Base-by-base conservation (phyloP, 1,284 basidiomycete genomes). In the Apiotrichum akiyoshidainum region DNA sequence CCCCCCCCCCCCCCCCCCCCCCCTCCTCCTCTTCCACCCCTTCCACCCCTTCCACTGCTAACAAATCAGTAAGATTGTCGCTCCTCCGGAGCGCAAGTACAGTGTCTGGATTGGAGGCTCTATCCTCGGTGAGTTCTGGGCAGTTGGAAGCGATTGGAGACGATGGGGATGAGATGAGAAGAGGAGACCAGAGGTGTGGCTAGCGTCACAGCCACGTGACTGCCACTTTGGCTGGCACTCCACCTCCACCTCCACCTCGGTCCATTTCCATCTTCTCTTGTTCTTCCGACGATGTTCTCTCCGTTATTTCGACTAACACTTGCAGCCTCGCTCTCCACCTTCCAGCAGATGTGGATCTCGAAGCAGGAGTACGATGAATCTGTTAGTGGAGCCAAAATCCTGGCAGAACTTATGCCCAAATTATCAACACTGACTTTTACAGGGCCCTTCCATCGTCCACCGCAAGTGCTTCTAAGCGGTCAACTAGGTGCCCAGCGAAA, bases 61-160 rank as follows among this genome's bases (percentile, higher is more conserved):
- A 60, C 46, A 9, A 5, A 4, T 13, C 31, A 47, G 31, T 47
- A n/a, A n/a, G n/a, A n/a, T n/a, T n/a, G n/a, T n/a, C n/a, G n/a
- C n/a, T n/a, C n/a, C n/a, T n/a, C n/a, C n/a, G n/a, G 92, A 93
- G 82, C 83, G 91, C 37, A 52, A 73, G 79, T 92, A 91, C 84
- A 91, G 90, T 57, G 94, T 96, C 81, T 98, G 94, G 94, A 98
- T 98, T 75, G 94, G 95, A 85, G 94, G 95, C 72, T 96, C 92
- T 65, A 98, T 98, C 79, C 83, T 97, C 16, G 49, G 50, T 52
- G 22, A 42, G 39, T 52, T 37, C 37, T 13, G 37, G 5, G 37
- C 2, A 16, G 8, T 39, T 12, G 31, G 16, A 47, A 26, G 22
- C 1, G 11, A n/a, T n/a, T n/a, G n/a, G 12, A 17, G 16, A 26